phyloP scores from a whole-genome alignment of 2,329 filamentous ascomycete genomes.

The Pseudogymnoascus sp. region DNA sequence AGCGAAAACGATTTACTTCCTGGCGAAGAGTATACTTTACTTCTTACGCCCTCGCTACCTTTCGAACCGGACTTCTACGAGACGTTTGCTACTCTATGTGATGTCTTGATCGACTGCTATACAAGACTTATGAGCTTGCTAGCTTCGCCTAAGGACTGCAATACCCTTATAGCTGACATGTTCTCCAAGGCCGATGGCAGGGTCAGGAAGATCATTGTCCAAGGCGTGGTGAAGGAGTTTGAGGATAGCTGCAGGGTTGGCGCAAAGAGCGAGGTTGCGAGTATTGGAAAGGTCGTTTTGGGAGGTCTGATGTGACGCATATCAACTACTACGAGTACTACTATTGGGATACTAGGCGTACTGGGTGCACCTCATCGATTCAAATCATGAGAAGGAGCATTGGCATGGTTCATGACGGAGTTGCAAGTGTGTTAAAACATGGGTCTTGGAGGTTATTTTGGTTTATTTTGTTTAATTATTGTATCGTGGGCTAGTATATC shows the following conservation, averaged over 20 bases:
- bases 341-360: conserved; percentile 5
- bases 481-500: background rate
- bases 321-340: background rate
- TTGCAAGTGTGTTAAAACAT: conserved; percentile 1
- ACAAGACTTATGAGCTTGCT: conserved; percentile 68
- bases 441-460: conserved; percentile 1
- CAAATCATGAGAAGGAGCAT: background rate
- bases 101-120: conserved; percentile 91
- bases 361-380: background rate
- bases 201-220: conserved; percentile 81
- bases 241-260: conserved; percentile 75
- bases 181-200: conserved; percentile 85
- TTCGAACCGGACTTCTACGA: conserved; percentile 98
- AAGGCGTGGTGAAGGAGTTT: conserved; percentile 83
- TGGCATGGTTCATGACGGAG: conserved; percentile 5
- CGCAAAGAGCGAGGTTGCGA: conserved; percentile 73
- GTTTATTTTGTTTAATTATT: conserved; percentile 4
- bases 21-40: conserved; percentile 79
- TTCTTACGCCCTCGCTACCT: conserved; percentile 84
- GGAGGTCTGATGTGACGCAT: conserved; percentile 65
- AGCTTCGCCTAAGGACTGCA: conserved; percentile 66
- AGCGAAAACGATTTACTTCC: conserved; percentile 62
- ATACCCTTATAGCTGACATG: conserved; percentile 65
- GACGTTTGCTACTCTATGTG: conserved; percentile 91
- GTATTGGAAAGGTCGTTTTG: conserved; percentile 80